These are phyloP conservation scores for Gossypium stocksii DNA, from an alignment of 345 rosid species.

Conservation along the genomic window DNA sequence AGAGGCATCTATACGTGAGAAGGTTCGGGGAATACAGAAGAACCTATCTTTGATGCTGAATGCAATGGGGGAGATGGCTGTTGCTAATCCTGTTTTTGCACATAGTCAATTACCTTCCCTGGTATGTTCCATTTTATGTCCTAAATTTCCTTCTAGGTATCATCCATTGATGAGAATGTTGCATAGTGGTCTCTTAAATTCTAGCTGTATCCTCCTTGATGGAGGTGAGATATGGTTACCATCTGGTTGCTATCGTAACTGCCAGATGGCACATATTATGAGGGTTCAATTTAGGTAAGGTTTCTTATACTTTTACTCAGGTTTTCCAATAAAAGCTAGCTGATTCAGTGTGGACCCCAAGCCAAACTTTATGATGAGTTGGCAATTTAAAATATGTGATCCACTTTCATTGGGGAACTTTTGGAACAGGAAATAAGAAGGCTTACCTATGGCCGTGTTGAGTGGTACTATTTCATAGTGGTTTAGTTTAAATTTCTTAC, in stretches of 20 bases:
- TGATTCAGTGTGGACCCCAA: not conserved
- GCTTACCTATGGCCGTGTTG: not conserved
- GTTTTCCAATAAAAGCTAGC: not conserved
- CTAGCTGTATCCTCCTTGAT: slow-evolving; percentile 11
- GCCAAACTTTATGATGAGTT: not conserved
- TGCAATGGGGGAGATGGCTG: slow-evolving; percentile 85
- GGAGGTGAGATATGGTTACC: not conserved
- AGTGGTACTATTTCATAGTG: not conserved
- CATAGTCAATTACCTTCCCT: slow-evolving; percentile 88
- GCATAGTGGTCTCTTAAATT: not conserved
- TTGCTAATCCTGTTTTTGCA: slow-evolving; percentile 84
- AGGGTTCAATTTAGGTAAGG: not conserved
- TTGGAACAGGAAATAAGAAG: not conserved
- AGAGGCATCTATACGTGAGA: slow-evolving; percentile 73
- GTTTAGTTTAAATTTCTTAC: not conserved
- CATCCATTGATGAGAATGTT: not conserved
- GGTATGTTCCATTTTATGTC: slow-evolving; percentile 40
- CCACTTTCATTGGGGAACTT: not conserved
- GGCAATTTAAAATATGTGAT: not conserved
- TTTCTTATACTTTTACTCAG: not conserved
- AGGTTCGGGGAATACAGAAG: slow-evolving; percentile 53
- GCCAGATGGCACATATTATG: not conserved
- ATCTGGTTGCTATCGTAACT: not conserved
- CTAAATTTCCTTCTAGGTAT: not conserved
- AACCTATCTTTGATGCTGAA: slow-evolving; percentile 68